Evolutionary conservation across 1,284 basidiomycete species (phyloP).

Genomic region (Moesziomyces antarcticus): DNA sequence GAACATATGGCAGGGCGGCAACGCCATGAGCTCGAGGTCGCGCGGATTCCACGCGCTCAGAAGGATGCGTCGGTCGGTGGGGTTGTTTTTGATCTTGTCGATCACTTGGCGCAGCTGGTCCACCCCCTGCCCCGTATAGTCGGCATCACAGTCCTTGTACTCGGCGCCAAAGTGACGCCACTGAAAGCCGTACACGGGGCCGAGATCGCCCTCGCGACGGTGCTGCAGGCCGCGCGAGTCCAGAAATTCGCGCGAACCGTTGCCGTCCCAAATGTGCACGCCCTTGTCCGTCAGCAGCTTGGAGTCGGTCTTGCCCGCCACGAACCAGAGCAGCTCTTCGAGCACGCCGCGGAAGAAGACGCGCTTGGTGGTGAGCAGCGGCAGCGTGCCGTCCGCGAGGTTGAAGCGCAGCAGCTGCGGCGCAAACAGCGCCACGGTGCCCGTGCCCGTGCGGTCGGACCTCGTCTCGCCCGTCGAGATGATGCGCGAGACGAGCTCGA

Average conservation of each 20-base stretch:
- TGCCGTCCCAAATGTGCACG: slow-evolving; percentile 97
- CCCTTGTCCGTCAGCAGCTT: slow-evolving; percentile 81
- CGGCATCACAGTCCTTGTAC: slow-evolving; percentile 81
- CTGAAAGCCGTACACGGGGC: slow-evolving; percentile 98
- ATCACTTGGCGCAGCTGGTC: slow-evolving; percentile 92
- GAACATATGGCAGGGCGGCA: slow-evolving; percentile 97
- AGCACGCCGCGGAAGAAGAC: slow-evolving; percentile 91
- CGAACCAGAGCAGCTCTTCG: slow-evolving; percentile 96
- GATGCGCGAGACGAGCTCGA: slow-evolving; percentile 58
- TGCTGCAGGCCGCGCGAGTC: slow-evolving; percentile 84
- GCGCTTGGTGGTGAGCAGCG: slow-evolving; percentile 93
- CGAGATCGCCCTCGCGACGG: slow-evolving; percentile 89
- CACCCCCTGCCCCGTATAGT: slow-evolving; percentile 86
- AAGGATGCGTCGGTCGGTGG: slow-evolving; percentile 95
- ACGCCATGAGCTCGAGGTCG: slow-evolving; percentile 91
- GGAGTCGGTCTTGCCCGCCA: slow-evolving; percentile 86
- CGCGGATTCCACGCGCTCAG: slow-evolving; percentile 97
- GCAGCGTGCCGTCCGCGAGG: slow-evolving; percentile 71
- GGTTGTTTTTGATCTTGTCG: slow-evolving; percentile 89
- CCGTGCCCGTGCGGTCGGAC: slow-evolving; percentile 64
- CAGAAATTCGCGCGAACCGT: slow-evolving; percentile 87
- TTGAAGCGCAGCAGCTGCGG: slow-evolving; percentile 62
- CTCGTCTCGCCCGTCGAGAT: slow-evolving; percentile 57
- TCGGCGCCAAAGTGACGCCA: slow-evolving; percentile 97
- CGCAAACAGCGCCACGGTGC: slow-evolving; percentile 64